A percentile compares a stretch with the other conserved stretches of the same genome.
phyloP scores from a whole-genome alignment of 108 stramenopile species.

The Fragilariopsis cylindrus region DNA sequence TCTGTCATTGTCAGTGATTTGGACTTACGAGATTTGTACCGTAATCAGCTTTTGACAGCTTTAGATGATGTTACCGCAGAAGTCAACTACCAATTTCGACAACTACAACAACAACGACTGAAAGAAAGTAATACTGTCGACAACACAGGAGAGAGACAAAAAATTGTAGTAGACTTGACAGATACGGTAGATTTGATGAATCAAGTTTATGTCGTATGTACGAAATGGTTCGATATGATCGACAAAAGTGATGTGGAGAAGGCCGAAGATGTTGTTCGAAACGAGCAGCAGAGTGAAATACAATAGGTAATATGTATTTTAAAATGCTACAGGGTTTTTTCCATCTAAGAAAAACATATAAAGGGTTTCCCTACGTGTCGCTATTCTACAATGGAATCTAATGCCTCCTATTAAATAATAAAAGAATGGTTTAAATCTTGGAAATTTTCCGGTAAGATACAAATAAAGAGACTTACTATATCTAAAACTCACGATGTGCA shows the following conservation, averaged over 20 bases:
- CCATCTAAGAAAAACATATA: too few relatives aligned
- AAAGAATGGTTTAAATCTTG: too few relatives aligned
- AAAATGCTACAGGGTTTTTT: too few relatives aligned
- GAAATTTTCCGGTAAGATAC: too few relatives aligned
- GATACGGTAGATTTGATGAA: conserved; percentile 26
- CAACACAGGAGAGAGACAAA: not conserved
- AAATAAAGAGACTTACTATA: too few relatives aligned
- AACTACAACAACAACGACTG: too few relatives aligned
- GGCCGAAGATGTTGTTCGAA: conserved; percentile 9
- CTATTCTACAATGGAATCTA: too few relatives aligned
- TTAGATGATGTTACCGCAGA: conserved; percentile 71
- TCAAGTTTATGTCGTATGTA: conserved; percentile 19
- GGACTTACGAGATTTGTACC: conserved; percentile 71
- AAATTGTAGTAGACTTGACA: conserved; percentile 7
- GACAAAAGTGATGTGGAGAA: conserved; percentile 25
- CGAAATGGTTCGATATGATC: conserved; percentile 41
- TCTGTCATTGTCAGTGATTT: conserved; percentile 69
- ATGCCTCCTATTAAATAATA: too few relatives aligned
- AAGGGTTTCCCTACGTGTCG: too few relatives aligned
- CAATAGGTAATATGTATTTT: too few relatives aligned
- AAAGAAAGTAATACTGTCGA: too few relatives aligned
- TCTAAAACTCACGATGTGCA: too few relatives aligned
- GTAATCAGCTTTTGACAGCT: conserved; percentile 61
- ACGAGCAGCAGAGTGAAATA: not conserved
- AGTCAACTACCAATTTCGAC: conserved; percentile 34